These are phyloP conservation scores for Steccherinum ochraceum DNA, from an alignment of 768 basidiomycete species.

Conservation along the genomic window DNA sequence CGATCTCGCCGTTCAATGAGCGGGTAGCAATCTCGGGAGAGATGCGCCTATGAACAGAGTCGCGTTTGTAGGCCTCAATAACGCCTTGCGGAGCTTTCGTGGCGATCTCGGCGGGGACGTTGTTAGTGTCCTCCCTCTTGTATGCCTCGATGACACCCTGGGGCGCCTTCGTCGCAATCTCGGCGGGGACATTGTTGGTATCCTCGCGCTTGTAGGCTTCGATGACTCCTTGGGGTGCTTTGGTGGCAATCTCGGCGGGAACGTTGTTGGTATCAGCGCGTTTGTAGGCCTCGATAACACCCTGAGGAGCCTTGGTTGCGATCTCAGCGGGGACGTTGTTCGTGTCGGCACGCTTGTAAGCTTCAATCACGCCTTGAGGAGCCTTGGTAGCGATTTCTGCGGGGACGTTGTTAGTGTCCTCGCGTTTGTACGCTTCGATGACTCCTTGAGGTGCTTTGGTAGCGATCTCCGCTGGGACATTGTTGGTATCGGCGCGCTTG, in stretches of 20 bases:
- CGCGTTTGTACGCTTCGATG: constrained; percentile 8
- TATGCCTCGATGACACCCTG: constrained; percentile 28
- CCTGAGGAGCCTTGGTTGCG: constrained; percentile 14
- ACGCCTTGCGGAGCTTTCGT: constrained; percentile 29
- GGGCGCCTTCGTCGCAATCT: constrained; percentile 28
- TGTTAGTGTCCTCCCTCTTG: constrained; percentile 16
- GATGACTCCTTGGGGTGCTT: constrained; percentile 7
- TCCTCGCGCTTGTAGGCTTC: constrained; percentile 14
- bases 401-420: constrained; percentile 20
- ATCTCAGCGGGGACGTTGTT: constrained; percentile 22
- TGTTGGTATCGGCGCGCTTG: constrained; percentile 15
- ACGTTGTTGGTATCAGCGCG: neutral
- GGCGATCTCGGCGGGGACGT: constrained; percentile 26
- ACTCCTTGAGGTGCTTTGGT: constrained; percentile 25
- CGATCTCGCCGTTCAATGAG: constrained; percentile 7
- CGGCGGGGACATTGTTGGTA: constrained; percentile 24
- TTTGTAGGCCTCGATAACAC: constrained; percentile 11
- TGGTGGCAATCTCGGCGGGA: constrained; percentile 11
- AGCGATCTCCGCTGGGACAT: constrained; percentile 25
- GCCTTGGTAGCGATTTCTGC: constrained; percentile 30
- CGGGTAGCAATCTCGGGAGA: constrained; percentile 10
- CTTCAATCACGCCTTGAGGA: constrained; percentile 31
- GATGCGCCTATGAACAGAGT: constrained; percentile 7
- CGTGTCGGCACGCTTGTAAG: constrained; percentile 27
- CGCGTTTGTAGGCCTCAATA: constrained; percentile 21